phyloP scores from a whole-genome alignment of 2,329 filamentous ascomycete species.

The Paecilomyces formosus region DNA sequence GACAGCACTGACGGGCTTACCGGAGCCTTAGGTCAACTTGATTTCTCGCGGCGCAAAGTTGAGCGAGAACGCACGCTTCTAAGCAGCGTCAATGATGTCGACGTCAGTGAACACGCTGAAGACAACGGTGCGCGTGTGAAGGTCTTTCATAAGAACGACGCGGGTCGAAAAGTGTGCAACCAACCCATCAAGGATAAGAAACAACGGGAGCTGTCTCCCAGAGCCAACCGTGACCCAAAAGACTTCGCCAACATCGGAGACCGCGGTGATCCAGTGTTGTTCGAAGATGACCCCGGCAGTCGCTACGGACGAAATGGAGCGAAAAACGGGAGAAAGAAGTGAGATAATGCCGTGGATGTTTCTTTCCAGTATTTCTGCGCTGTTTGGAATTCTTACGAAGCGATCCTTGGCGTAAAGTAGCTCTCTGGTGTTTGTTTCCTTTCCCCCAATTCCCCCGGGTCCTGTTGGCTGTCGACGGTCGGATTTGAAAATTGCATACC shows the following conservation, averaged over 20 bases:
- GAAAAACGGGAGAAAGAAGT: not conserved
- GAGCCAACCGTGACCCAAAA: conserved; percentile 56
- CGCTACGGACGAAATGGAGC: conserved; percentile 19
- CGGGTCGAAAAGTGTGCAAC: conserved; percentile 40
- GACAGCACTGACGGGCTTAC: conserved; percentile 92
- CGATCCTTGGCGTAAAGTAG: not conserved
- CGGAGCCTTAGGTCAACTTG: conserved; percentile 72
- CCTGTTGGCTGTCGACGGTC: not conserved
- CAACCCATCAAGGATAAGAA: conserved; percentile 23
- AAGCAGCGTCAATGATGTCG: conserved; percentile 70
- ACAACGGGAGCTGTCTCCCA: conserved; percentile 55
- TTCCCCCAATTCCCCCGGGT: not conserved
- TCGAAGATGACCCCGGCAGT: conserved; percentile 51
- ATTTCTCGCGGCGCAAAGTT: conserved; percentile 75
- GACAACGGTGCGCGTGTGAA: conserved; percentile 57
- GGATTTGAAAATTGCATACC: not conserved
- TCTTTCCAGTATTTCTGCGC: not conserved
- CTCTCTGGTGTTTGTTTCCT: not conserved
- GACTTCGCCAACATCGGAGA: conserved; percentile 84
- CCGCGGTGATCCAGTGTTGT: conserved; percentile 74
- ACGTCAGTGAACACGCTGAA: conserved; percentile 51
- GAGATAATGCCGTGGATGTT: not conserved
- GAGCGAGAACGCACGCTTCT: conserved; percentile 79
- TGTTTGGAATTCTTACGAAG: not conserved
- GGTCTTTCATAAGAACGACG: conserved; percentile 65